These are phyloP conservation scores for Davidsoniella neocaledoniae DNA, from an alignment of 2,329 filamentous ascomycete species.

Conservation along the genomic window DNA sequence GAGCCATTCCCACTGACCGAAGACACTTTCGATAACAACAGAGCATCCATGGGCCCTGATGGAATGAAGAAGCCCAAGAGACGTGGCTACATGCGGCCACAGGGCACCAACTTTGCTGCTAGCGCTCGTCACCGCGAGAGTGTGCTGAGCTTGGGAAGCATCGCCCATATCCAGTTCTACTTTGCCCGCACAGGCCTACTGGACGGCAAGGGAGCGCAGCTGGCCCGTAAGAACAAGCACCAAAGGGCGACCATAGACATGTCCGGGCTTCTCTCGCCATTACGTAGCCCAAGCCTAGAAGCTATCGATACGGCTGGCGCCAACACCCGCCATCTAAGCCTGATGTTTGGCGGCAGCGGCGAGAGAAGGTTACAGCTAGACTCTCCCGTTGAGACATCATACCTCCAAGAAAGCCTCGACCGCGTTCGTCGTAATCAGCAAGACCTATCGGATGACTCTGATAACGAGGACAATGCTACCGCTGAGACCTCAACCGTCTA, in stretches of 20 bases:
- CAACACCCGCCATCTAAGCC: slow-evolving; percentile 21
- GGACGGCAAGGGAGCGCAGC: slow-evolving; percentile 79
- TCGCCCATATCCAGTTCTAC: slow-evolving; percentile 95
- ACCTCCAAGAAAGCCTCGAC: not conserved
- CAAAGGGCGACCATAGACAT: slow-evolving; percentile 42
- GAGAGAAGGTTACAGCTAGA: slow-evolving; percentile 22
- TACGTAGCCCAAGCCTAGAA: slow-evolving; percentile 18
- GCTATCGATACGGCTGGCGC: slow-evolving; percentile 29
- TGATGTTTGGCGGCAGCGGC: slow-evolving; percentile 10
- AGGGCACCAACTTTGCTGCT: slow-evolving; percentile 75
- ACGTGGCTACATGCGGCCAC: slow-evolving; percentile 74
- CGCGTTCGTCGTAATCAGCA: not conserved
- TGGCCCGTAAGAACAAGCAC: slow-evolving; percentile 54
- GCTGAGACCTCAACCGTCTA: slow-evolving; percentile 8
- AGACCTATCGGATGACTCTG: slow-evolving; percentile 12
- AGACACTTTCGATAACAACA: slow-evolving; percentile 14
- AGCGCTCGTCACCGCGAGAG: slow-evolving; percentile 84
- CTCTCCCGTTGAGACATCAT: slow-evolving; percentile 28
- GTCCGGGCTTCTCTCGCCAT: slow-evolving; percentile 28
- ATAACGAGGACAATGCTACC: slow-evolving; percentile 15
- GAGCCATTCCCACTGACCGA: slow-evolving; percentile 23
- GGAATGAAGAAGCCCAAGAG: slow-evolving; percentile 21
- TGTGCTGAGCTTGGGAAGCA: slow-evolving; percentile 90
- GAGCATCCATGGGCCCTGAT: not conserved
- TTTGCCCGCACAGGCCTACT: slow-evolving; percentile 87